Conservation (phyloP, 495 filamentous ascomycete species). For the Margaritispora aquatica region DNA sequence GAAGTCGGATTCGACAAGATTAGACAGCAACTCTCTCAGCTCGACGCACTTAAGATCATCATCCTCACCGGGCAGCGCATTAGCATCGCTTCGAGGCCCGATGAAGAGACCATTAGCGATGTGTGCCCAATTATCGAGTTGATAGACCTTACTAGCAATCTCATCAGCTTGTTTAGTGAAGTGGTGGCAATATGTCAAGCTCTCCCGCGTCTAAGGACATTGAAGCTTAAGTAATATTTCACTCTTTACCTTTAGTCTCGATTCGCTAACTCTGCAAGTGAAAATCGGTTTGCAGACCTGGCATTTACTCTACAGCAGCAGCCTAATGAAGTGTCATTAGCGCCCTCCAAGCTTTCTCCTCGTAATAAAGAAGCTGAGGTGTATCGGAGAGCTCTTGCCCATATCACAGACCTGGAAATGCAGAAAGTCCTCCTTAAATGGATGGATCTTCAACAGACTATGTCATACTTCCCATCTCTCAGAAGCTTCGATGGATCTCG, state of each 20-base stretch:
- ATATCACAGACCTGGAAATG: constrained; percentile 63
- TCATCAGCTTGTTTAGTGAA: constrained; percentile 60
- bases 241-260: too few species aligned
- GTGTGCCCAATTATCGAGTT: constrained; percentile 64
- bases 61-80: constrained; percentile 72
- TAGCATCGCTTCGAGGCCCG: constrained; percentile 32
- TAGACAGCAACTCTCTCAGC: constrained; percentile 64
- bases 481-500: constrained; percentile 48
- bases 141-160: constrained; percentile 80
- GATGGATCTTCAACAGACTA: constrained; percentile 52
- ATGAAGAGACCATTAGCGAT: constrained; percentile 31
- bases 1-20: constrained; percentile 97
- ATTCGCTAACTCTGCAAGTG: constrained; percentile 40
- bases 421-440: constrained; percentile 67
- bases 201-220: constrained; percentile 51
- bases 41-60: constrained; percentile 72
- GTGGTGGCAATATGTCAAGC: constrained; percentile 63
- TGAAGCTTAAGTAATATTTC: constrained; percentile 44
- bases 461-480: constrained; percentile 52
- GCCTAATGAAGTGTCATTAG: constrained; percentile 28
- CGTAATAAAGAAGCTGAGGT: constrained; percentile 9
- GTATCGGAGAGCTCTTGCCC: constrained; percentile 34
- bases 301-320: not conserved
- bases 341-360: not conserved
- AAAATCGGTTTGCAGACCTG: constrained; percentile 61